Conservation (phyloP, 805 yeast genomes). For the Saturnispora ahearnii region DNA sequence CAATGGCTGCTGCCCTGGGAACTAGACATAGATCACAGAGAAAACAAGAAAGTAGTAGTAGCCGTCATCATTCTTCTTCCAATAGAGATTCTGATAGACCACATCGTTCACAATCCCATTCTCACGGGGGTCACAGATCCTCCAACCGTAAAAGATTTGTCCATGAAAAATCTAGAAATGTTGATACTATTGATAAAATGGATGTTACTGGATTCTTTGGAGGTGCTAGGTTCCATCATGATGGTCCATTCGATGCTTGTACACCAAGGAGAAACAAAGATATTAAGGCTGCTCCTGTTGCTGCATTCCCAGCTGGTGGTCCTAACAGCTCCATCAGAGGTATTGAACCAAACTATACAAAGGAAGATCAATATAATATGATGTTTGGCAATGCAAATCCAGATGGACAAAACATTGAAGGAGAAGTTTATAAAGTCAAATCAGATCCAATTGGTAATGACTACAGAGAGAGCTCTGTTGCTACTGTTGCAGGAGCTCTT, state of each 20-base stretch:
- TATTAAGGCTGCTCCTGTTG: slow-evolving; percentile 73
- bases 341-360: slow-evolving; percentile 43
- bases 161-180: slow-evolving; percentile 54
- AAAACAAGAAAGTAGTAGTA: slow-evolving; percentile 3
- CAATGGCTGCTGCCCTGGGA: background rate
- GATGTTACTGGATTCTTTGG: slow-evolving; percentile 96
- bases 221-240: slow-evolving; percentile 91
- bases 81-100: slow-evolving; percentile 17
- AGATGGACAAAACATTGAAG: slow-evolving; percentile 38
- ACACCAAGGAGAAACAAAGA: slow-evolving; percentile 88
- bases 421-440: background rate
- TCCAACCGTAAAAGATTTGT: slow-evolving; percentile 28
- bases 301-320: slow-evolving; percentile 93
- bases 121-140: slow-evolving; percentile 23
- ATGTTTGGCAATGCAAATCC: slow-evolving; percentile 58
- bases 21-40: slow-evolving; percentile 1
- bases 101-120: slow-evolving; percentile 25
- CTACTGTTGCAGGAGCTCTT: slow-evolving; percentile 24
- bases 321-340: slow-evolving; percentile 84
- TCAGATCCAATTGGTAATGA: slow-evolving; percentile 14
- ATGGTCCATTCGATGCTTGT: slow-evolving; percentile 98
- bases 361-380: slow-evolving; percentile 56
- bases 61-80: slow-evolving; percentile 12
- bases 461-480: slow-evolving; percentile 22
- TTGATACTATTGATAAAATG: slow-evolving; percentile 89